Evolutionary conservation across 1,284 basidiomycete species (phyloP).

Genomic region (Fomitopsis palustris): DNA sequence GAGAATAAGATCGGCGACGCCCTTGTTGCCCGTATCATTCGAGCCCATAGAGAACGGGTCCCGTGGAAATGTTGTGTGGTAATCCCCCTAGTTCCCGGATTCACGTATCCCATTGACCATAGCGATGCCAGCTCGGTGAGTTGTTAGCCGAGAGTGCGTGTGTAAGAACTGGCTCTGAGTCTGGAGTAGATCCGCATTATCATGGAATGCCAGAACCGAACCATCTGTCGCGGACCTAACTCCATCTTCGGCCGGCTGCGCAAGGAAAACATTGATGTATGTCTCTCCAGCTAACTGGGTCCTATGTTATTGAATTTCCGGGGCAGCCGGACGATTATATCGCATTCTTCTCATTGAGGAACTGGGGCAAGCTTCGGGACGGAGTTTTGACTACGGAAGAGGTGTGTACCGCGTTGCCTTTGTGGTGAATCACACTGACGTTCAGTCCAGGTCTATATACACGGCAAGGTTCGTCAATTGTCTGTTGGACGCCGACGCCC

Average conservation of each 20-base stretch:
- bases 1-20: slow-evolving; percentile 97
- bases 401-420: slow-evolving; percentile 33
- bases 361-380: slow-evolving; percentile 89
- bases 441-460: slow-evolving; percentile 73
- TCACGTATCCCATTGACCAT: slow-evolving; percentile 91
- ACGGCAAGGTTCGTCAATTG: slow-evolving; percentile 56
- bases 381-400: slow-evolving; percentile 90
- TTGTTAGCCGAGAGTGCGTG: slow-evolving; percentile 11
- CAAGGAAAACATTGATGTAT: slow-evolving; percentile 86
- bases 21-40: slow-evolving; percentile 87
- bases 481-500: neutral
- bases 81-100: slow-evolving; percentile 92
- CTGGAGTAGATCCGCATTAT: slow-evolving; percentile 78
- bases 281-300: slow-evolving; percentile 21
- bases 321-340: slow-evolving; percentile 87
- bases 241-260: slow-evolving; percentile 89
- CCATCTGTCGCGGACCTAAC: slow-evolving; percentile 86
- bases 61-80: slow-evolving; percentile 93
- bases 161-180: neutral
- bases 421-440: neutral
- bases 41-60: slow-evolving; percentile 79
- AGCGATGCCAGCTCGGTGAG: slow-evolving; percentile 87
- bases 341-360: slow-evolving; percentile 86
- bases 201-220: slow-evolving; percentile 89
- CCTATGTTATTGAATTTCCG: slow-evolving; percentile 1